These are phyloP conservation scores for Saccharomyces hybrid DNA, from an alignment of 1,139 yeast species.

Conservation along the genomic window DNA sequence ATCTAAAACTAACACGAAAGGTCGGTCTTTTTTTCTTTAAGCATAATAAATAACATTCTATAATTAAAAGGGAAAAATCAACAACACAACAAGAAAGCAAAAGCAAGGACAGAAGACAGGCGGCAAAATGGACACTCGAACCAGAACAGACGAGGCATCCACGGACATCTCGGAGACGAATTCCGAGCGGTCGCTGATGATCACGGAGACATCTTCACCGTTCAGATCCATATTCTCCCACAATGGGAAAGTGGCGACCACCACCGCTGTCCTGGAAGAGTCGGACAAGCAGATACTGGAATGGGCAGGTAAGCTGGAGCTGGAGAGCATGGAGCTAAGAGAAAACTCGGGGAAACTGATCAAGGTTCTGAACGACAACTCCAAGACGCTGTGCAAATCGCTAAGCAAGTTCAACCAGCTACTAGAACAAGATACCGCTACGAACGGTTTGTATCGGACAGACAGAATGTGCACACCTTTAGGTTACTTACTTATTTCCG, in stretches of 20 bases:
- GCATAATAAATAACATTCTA: not conserved
- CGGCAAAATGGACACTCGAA: not conserved
- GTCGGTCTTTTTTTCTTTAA: not conserved
- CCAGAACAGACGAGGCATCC: not conserved
- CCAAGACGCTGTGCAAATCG: not conserved
- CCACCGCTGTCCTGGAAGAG: slow-evolving; percentile 16
- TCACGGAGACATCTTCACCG: slow-evolving; percentile 7
- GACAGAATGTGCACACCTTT: not conserved
- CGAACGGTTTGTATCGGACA: not conserved
- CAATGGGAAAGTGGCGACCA: not conserved
- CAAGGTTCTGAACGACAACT: slow-evolving; percentile 7
- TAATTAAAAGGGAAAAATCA: not conserved
- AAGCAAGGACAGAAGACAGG: no score
- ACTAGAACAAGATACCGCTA: not conserved
- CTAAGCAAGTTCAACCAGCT: not conserved
- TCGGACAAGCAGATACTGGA: slow-evolving; percentile 34
- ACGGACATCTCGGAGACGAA: slow-evolving; percentile 2
- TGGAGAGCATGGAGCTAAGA: slow-evolving; percentile 38
- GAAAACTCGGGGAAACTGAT: slow-evolving; percentile 30
- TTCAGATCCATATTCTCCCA: not conserved
- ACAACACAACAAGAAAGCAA: not conserved
- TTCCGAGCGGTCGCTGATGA: slow-evolving; percentile 3
- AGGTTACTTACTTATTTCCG: not conserved
- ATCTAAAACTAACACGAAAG: not conserved
- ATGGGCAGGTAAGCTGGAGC: slow-evolving; percentile 42